Percentiles rank a stretch among this genome's conserved stretches.
phyloP scores from a whole-genome alignment of 148 eudicot genomes.

The Rhododendron griersonianum region DNA sequence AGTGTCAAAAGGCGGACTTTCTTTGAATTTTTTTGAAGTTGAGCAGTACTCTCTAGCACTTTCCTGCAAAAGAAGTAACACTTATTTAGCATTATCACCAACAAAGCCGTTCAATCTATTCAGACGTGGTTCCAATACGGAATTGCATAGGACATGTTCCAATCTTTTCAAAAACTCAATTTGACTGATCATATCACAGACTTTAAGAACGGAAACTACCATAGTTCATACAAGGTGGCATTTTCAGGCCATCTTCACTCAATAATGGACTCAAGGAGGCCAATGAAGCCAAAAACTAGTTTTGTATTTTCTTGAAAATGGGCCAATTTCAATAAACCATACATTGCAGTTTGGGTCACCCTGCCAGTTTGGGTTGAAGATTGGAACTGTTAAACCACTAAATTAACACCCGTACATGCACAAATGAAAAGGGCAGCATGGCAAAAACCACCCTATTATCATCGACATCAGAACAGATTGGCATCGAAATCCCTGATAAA shows the following conservation, averaged over 20 bases:
- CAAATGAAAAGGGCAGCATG: background rate
- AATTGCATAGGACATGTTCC: background rate
- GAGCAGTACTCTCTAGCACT: slow-evolving; percentile 47
- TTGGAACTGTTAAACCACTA: background rate
- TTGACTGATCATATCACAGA: background rate
- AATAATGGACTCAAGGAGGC: background rate
- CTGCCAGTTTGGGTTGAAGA: background rate
- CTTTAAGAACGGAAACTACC: background rate
- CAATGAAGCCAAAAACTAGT: background rate
- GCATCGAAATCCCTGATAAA: background rate
- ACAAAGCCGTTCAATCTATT: background rate
- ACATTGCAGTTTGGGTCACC: background rate
- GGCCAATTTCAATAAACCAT: background rate
- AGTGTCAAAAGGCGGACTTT: slow-evolving; percentile 48
- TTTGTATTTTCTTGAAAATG: background rate
- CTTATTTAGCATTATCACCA: slow-evolving; percentile 3
- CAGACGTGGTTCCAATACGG: background rate
- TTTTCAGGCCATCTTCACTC: background rate
- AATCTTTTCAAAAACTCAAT: background rate
- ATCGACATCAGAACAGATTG: background rate
- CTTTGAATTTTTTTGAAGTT: slow-evolving; percentile 60
- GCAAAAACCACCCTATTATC: background rate
- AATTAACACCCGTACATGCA: background rate
- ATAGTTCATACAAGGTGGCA: background rate
- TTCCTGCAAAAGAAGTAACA: slow-evolving; percentile 40